phyloP scores from a whole-genome alignment of 2,329 filamentous ascomycete species.

The Ophiostoma sp. region DNA sequence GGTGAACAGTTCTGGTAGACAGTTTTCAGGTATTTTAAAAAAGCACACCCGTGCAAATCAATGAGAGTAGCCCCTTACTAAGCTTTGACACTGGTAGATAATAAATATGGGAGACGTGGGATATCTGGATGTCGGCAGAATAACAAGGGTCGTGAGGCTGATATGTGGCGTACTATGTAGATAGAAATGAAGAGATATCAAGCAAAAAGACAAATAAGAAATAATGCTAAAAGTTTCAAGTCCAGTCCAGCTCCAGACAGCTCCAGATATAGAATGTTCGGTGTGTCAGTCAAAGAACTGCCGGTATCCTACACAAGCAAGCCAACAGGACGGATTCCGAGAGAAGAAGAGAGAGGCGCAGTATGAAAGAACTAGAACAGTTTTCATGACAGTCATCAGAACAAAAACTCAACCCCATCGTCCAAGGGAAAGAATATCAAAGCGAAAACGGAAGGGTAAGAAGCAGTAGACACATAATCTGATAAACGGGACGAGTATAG shows the following conservation, averaged over 20 bases:
- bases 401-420: background rate
- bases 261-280: background rate
- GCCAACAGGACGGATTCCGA: too few species aligned
- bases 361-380: background rate
- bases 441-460: background rate
- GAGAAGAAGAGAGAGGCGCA: background rate
- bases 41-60: too few species aligned
- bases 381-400: background rate
- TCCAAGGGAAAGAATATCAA: background rate
- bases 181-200: background rate
- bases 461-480: background rate
- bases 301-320: background rate
- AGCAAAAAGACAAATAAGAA: background rate
- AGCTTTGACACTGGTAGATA: background rate
- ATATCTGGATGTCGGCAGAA: background rate
- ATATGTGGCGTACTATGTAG: background rate
- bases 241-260: background rate
- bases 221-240: background rate
- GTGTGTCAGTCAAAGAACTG: too few species aligned
- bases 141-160: background rate
- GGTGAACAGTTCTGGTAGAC: background rate
- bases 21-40: too few species aligned
- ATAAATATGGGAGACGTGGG: background rate
- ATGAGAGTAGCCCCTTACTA: background rate
- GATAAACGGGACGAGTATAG: background rate